phyloP scores from a whole-genome alignment of 768 basidiomycete species.

The Daedaleopsis sinensis region DNA sequence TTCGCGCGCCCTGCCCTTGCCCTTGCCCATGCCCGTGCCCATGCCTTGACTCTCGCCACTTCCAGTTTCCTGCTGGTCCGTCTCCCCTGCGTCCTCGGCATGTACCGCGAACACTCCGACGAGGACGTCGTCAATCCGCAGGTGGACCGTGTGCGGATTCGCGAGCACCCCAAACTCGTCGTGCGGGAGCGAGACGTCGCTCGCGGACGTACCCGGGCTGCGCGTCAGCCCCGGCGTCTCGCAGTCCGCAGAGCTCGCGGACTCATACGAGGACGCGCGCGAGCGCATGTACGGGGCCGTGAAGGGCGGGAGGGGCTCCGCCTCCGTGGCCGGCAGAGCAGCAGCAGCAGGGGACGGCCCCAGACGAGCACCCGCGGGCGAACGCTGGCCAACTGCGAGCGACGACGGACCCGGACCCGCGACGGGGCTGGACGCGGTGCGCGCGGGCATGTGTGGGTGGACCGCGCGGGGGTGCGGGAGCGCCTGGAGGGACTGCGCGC shows the following conservation, averaged over 20 bases:
- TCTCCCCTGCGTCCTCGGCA: background rate
- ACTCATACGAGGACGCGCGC: conserved; percentile 10
- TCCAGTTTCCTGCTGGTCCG: background rate
- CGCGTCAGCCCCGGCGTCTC: conserved; percentile 22
- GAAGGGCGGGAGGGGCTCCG: too few relatives aligned
- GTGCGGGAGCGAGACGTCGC: conserved; percentile 12
- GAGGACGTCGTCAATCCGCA: conserved; percentile 23
- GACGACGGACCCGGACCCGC: too few relatives aligned
- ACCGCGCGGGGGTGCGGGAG: background rate
- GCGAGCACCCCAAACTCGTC: conserved; percentile 13
- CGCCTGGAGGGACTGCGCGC: conserved; percentile 1
- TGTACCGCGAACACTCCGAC: conserved; percentile 20
- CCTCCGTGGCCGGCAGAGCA: too few relatives aligned
- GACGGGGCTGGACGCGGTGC: background rate
- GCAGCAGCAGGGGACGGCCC: background rate
- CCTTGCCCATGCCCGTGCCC: background rate
- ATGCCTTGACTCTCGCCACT: background rate
- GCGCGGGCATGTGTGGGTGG: conserved; percentile 1
- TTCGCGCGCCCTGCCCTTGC: background rate
- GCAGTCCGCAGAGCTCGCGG: conserved; percentile 9
- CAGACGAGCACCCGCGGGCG: too few relatives aligned
- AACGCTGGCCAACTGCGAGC: too few relatives aligned
- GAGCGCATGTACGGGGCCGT: conserved; percentile 2
- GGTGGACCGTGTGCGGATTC: background rate
- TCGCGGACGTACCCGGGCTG: conserved; percentile 18